phyloP scores from a whole-genome alignment of 1,284 basidiomycete genomes.

The Malassezia yamatoensis region DNA sequence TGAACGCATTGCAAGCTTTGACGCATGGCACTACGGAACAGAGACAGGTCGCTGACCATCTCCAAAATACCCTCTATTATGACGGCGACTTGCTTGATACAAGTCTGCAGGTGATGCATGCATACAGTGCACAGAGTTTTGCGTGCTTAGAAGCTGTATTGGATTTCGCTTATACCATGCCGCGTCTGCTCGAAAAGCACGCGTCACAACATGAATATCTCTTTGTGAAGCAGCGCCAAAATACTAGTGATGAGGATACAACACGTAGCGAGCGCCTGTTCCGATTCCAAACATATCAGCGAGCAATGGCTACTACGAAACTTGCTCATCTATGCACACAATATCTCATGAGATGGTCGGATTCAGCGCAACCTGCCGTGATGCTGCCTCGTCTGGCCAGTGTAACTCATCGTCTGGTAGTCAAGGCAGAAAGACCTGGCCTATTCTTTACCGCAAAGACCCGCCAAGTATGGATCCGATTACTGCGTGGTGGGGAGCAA shows the following conservation, averaged over 20 bases:
- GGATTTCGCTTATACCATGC: constrained; percentile 37
- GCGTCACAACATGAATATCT: constrained; percentile 37
- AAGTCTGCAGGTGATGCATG: constrained; percentile 27
- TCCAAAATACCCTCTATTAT: constrained; percentile 43
- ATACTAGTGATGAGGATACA: constrained; percentile 16
- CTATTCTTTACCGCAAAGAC: constrained; percentile 30
- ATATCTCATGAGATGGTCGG: constrained; percentile 37
- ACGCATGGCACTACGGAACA: constrained; percentile 26
- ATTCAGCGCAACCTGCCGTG: constrained; percentile 25
- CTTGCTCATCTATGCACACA: constrained; percentile 35
- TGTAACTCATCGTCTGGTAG: constrained; percentile 38
- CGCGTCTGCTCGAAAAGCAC: constrained; percentile 42
- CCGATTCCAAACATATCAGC: constrained; percentile 39
- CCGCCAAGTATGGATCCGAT: constrained; percentile 21
- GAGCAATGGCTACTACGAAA: constrained; percentile 30
- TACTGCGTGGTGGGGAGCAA: constrained; percentile 21
- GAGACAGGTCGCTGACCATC: constrained; percentile 32
- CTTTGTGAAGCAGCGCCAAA: constrained; percentile 31
- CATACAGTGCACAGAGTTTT: constrained; percentile 41
- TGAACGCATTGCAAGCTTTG: constrained; percentile 38
- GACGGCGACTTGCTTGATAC: constrained; percentile 37
- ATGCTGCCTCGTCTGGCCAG: constrained; percentile 34
- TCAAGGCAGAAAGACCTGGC: constrained; percentile 31
- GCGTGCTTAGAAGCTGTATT: constrained; percentile 37
- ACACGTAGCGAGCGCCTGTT: constrained; percentile 33